Percentiles rank a stretch among this genome's conserved stretches.
Evolutionary conservation across 2,329 filamentous ascomycete species (phyloP).

Genomic region (Dactylellina sp.): DNA sequence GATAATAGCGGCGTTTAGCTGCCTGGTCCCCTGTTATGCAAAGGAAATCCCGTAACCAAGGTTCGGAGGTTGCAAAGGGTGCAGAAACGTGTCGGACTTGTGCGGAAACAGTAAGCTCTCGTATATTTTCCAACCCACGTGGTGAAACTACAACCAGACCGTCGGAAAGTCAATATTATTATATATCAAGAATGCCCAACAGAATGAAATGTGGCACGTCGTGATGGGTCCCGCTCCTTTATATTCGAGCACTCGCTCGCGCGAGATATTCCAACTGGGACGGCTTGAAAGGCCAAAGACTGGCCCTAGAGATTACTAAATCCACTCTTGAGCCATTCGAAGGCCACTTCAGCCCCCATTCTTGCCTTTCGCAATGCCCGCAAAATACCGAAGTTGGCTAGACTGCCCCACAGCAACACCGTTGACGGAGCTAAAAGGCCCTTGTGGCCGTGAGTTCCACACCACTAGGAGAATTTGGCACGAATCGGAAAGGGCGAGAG

Average conservation of each 20-base stretch:
- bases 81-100: neutral
- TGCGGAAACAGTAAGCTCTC: neutral
- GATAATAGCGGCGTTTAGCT: conserved; percentile 5
- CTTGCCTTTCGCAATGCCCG: conserved; percentile 12
- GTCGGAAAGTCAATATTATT: conserved; percentile 18
- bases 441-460: conserved; percentile 20
- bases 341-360: conserved; percentile 23
- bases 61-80: conserved; percentile 12
- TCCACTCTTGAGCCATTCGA: neutral
- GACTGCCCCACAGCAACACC: conserved; percentile 25
- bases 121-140: conserved; percentile 24
- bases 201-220: too few relatives aligned
- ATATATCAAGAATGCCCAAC: neutral
- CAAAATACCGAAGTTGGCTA: conserved; percentile 29
- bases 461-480: conserved; percentile 25
- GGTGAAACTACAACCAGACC: conserved; percentile 18
- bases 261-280: conserved; percentile 25
- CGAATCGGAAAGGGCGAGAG: neutral
- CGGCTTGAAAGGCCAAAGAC: neutral
- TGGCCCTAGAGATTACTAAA: neutral
- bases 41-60: conserved; percentile 8
- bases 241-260: conserved; percentile 16
- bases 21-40: conserved; percentile 6
- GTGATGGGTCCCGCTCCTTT: conserved; percentile 24
- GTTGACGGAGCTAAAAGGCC: conserved; percentile 25